Conservation (phyloP, 768 basidiomycete species). For the Lactarius tabidus region DNA sequence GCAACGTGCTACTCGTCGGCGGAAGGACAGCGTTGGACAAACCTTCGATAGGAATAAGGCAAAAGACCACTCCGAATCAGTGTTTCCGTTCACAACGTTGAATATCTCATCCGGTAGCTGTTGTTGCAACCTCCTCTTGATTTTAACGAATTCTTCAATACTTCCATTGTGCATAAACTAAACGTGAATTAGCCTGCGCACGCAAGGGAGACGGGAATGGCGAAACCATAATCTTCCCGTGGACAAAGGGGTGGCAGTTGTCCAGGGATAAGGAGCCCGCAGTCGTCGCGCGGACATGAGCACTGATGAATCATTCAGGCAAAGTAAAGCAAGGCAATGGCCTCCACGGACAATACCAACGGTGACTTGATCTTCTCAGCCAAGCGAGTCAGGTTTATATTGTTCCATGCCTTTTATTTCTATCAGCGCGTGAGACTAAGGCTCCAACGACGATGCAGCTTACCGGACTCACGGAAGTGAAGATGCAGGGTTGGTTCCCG, state of each 20-base stretch:
- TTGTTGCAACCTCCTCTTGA: constrained; percentile 79
- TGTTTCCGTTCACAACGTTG: constrained; percentile 86
- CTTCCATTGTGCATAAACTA: constrained; percentile 98
- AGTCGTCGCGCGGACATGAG: constrained; percentile 91
- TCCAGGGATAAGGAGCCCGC: constrained; percentile 87
- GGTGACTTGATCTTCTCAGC: constrained; percentile 98
- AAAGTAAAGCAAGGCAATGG: neutral
- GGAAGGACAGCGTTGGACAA: neutral
- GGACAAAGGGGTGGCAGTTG: constrained; percentile 93
- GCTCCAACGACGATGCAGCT: constrained; percentile 26
- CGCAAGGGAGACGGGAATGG: neutral
- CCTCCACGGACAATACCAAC: constrained; percentile 74
- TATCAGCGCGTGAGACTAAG: neutral
- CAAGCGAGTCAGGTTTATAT: constrained; percentile 85
- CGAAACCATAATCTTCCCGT: constrained; percentile 86
- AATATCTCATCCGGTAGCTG: constrained; percentile 80
- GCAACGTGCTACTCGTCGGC: neutral
- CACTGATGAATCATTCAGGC: constrained; percentile 40
- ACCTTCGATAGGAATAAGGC: constrained; percentile 86
- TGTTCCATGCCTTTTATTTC: constrained; percentile 85
- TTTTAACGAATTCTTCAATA: constrained; percentile 75
- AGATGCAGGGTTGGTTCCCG: constrained; percentile 88
- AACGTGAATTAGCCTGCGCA: constrained; percentile 4
- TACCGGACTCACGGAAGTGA: constrained; percentile 92
- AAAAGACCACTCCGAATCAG: constrained; percentile 99